Conservation (phyloP, 2,329 filamentous ascomycete genomes). For the Penicillium freii region DNA sequence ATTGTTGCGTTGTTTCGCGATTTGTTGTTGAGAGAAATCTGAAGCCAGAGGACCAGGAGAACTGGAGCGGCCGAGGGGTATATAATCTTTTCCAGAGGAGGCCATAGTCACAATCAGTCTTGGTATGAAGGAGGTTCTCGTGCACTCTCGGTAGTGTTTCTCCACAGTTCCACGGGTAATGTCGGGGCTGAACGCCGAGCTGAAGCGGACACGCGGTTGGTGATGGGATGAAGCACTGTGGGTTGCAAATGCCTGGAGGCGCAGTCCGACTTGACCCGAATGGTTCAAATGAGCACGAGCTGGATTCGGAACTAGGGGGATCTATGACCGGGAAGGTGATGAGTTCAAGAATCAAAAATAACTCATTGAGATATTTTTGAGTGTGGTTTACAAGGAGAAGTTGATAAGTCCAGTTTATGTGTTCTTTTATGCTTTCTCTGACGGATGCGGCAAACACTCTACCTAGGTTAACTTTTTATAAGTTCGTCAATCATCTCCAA, state of each 20-base stretch:
- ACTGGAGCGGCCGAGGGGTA: constrained; percentile 42
- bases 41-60: constrained; percentile 50
- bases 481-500: constrained; percentile 1
- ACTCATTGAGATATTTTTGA: neutral
- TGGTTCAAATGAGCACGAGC: constrained; percentile 22
- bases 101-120: constrained; percentile 30
- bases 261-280: constrained; percentile 36
- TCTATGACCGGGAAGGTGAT: constrained; percentile 11
- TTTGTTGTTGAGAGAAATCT: constrained; percentile 58
- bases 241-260: constrained; percentile 25
- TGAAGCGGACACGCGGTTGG: constrained; percentile 22
- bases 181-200: constrained; percentile 35
- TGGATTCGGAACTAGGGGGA: constrained; percentile 17
- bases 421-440: constrained; percentile 3
- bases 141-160: constrained; percentile 30
- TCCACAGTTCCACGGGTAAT: constrained; percentile 44
- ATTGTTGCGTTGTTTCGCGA: constrained; percentile 57
- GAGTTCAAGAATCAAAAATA: constrained; percentile 4
- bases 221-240: constrained; percentile 23
- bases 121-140: constrained; percentile 27
- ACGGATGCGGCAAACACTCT: constrained; percentile 3
- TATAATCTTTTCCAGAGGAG: constrained; percentile 43
- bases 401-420: neutral
- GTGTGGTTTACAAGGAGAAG: neutral
- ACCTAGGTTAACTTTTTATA: neutral